Evolutionary conservation across 1,284 basidiomycete genomes (phyloP), one percentile per base, ranked within the genome.

Genomic region (Gyrodon tennesseensis): DNA sequence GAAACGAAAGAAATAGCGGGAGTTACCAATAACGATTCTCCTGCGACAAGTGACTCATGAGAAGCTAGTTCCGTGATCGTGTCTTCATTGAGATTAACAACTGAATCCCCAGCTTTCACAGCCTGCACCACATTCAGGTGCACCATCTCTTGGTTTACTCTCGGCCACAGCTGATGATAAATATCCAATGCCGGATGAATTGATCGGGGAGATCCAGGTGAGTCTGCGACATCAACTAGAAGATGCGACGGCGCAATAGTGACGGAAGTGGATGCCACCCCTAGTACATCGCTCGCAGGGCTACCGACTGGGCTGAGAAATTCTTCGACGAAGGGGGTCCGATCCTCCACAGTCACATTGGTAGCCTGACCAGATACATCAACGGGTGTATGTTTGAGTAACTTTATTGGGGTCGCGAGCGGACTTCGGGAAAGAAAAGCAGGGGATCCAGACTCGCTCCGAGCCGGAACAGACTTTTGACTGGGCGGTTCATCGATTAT

Each of bases 271-370:
- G 58, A 55, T 19, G 29, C 59, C 46, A 18, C 41, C 15, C 49
- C 51, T 25, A 23, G 48, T 31, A 23, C 58, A 37, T 61, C 53
- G 23, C 58, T 70, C 23, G 31, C 46, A 23, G 70, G 72, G 40
- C 73, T 76, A 56, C 62, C 62, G 3, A 65, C 62, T 12, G 73
- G 70, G n/a, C 73, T 72, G 15, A 75, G 72, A 29, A 76, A 75
- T 53, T 74, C 69, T 70, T 74, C 75, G 44, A 19, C 51, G 13
- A 46, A 31, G 13, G 49, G 63, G 15, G 23, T 51, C 56, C 61
- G 55, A 19, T 59, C 60, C 53, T 70, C 65, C 12, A 7, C 34
- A 34, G 61, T 54, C 21, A 34, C n/a, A 9, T 58, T 25, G 21
- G 27, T n/a, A 41, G 52, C 48, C 19, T 41, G 62, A n/a, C 27